Evolutionary conservation across 345 rosid genomes (phyloP).

Genomic region (Salix caprea): DNA sequence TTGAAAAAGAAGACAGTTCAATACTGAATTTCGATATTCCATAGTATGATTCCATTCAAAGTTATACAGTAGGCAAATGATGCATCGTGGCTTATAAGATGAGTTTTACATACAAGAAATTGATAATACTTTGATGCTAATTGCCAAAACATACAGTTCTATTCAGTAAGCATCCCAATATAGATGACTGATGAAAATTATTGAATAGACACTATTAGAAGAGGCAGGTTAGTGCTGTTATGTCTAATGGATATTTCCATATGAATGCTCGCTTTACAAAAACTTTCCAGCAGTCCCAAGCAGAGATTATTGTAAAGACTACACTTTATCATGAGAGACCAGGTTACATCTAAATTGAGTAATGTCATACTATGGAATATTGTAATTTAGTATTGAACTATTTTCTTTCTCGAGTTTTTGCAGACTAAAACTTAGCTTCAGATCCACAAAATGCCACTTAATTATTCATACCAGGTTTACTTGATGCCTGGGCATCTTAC

Average conservation of each 20-base stretch:
- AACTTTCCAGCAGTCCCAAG: too few relatives aligned
- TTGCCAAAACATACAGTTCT: neutral
- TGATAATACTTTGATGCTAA: neutral
- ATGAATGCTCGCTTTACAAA: neutral
- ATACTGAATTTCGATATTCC: neutral
- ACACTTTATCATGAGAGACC: neutral
- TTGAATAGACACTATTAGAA: neutral
- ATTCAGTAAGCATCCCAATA: neutral
- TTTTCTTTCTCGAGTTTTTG: neutral
- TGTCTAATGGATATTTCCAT: neutral
- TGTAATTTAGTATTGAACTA: too few relatives aligned
- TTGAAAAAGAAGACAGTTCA: neutral
- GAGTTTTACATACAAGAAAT: neutral
- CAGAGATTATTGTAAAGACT: neutral
- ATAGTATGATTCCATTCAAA: neutral
- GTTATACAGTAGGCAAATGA: neutral
- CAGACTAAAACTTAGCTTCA: too few relatives aligned
- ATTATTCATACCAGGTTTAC: neutral
- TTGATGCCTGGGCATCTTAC: conserved; percentile 3
- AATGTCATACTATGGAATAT: too few relatives aligned
- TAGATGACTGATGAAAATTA: neutral
- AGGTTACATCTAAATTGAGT: too few relatives aligned
- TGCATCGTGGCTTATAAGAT: neutral
- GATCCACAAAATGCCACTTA: too few relatives aligned
- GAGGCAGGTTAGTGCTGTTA: neutral